Evolutionary conservation across 2,329 filamentous ascomycete species (phyloP).

Genomic region (Bipolaris zeicola): DNA sequence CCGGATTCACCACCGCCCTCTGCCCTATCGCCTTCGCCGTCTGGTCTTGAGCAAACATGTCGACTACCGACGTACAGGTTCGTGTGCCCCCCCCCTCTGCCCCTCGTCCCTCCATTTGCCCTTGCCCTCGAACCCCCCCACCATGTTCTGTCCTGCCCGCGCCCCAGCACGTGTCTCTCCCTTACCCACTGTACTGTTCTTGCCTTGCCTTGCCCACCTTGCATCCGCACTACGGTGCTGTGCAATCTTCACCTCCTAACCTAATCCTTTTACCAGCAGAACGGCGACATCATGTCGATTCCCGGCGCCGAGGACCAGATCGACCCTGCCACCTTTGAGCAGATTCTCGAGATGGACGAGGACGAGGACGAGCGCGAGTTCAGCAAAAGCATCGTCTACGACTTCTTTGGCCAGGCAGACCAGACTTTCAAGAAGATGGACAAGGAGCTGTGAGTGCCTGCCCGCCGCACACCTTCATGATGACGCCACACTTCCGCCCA

Average conservation of each 20-base stretch:
- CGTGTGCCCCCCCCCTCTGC: constrained; percentile 39
- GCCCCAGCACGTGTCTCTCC: constrained; percentile 8
- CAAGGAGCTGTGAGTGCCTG: constrained; percentile 71
- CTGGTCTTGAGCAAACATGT: constrained; percentile 33
- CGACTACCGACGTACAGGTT: constrained; percentile 49
- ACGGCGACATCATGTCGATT: constrained; percentile 50
- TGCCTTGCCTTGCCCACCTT: background rate
- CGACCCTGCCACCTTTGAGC: constrained; percentile 81
- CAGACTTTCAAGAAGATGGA: constrained; percentile 88
- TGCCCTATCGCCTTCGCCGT: constrained; percentile 11
- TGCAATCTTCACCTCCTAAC: constrained; percentile 1
- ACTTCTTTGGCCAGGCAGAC: constrained; percentile 91
- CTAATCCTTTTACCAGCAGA: constrained; percentile 24
- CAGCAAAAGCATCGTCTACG: constrained; percentile 83
- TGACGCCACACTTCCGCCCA: background rate
- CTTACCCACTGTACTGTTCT: background rate
- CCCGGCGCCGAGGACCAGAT: constrained; percentile 75
- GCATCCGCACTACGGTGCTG: constrained; percentile 1
- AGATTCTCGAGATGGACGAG: constrained; percentile 99
- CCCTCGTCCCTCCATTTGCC: constrained; percentile 17
- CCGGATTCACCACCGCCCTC: constrained; percentile 16
- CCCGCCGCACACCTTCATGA: constrained; percentile 4
- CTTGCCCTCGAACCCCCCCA: constrained; percentile 18
- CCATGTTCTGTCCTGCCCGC: constrained; percentile 10
- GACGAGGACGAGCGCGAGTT: constrained; percentile 84